Percentiles rank a stretch among this genome's conserved stretches.
phyloP scores from a whole-genome alignment of 139 green algal genomes.

The Chlamydomonas applanata region DNA sequence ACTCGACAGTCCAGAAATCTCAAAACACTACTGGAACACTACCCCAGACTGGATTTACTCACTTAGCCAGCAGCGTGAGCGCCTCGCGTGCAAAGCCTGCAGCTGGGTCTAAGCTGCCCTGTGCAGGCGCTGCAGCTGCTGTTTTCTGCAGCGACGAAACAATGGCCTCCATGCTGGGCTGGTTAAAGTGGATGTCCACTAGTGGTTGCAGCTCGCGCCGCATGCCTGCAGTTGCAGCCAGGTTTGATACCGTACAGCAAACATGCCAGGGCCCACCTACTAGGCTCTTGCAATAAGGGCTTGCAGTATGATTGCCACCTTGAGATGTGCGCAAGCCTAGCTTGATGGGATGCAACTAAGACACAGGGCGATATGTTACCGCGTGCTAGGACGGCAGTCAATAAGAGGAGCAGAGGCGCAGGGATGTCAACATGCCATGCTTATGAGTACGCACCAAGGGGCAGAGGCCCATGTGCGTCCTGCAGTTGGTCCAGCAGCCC shows the following conservation, averaged over 20 bases:
- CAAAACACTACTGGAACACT: too few species aligned
- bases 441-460: background rate
- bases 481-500: constrained; percentile 19
- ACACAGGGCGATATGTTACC: too few species aligned
- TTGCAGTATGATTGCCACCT: too few species aligned
- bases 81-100: background rate
- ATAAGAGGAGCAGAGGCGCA: too few species aligned
- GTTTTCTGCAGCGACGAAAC: constrained; percentile 24
- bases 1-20: too few species aligned
- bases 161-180: constrained; percentile 14
- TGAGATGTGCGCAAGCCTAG: too few species aligned
- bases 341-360: too few species aligned
- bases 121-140: background rate
- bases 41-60: too few species aligned
- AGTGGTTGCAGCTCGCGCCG: constrained; percentile 23
- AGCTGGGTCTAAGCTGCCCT: background rate
- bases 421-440: background rate
- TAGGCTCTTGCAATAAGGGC: too few species aligned
- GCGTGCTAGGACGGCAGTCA: too few species aligned
- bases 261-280: too few species aligned
- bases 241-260: background rate
- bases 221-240: background rate
- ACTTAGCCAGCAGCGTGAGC: background rate
- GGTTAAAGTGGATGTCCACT: constrained; percentile 34
- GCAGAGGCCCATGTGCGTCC: background rate